Evolutionary conservation across 2,329 filamentous ascomycete species (phyloP), one percentile per base, ranked within the genome.

Genomic region (Aspergillus udagawae): DNA sequence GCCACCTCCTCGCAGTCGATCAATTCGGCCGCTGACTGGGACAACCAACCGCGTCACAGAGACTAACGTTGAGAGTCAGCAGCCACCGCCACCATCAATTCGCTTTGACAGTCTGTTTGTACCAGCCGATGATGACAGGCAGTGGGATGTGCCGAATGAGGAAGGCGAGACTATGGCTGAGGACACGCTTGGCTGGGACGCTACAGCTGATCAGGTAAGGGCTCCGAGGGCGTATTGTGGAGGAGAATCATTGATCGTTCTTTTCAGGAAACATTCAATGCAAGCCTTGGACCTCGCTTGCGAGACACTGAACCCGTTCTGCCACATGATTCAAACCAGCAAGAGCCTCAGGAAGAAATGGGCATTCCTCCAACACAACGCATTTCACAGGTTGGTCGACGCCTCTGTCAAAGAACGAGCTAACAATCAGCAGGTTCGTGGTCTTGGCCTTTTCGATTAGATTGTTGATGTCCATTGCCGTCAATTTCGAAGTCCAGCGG

Each of bases 101-200:
- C 77, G 79, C 53, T 76, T 81, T 25, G 82, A 86, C 53, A 85
- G 82, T 63, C 73, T 88, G 5, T 88, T 88, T 64, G 78, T 88
- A 49, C 81, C 82, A 14, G 77, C 77, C n/a, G 82, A 86, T 57
- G 83, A 86, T 57, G 83, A 86, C 62, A 75, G 75, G 41, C 76
- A 79, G 53, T 88, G 85, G 85, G 83, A 86, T 64, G 84, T 84
- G 27, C 75, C 80, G 21, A 80, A 82, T 56, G 80, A 79, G 55
- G 78, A 79, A 23, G 73, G 79, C 23, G 77, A 85, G 49, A 78
- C 82, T 14, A 80, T 82, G 65, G 78, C 83, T 10, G 80, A 83
- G 64, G 85, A 87, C 68, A 82, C 81, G 54, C 77, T 87, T 49
- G 83, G 83, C 2, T 87, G 85, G 82, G 83, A 86, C 67, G 79